Evolutionary conservation across 352 stramenopile species (phyloP).

Genomic region (Globisporangium barbulae): DNA sequence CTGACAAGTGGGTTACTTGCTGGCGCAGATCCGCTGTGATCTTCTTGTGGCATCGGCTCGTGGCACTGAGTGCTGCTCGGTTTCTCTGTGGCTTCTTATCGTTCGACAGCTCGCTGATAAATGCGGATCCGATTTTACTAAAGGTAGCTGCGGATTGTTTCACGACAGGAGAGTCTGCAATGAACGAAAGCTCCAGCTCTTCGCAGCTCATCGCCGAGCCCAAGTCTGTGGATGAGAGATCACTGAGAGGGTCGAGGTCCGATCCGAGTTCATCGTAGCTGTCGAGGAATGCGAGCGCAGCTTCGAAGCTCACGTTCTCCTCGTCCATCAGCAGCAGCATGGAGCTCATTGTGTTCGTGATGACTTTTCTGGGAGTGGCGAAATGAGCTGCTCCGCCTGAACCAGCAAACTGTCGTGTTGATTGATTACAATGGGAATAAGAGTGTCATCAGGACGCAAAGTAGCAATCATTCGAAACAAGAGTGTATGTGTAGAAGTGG

Average conservation of each 20-base stretch:
- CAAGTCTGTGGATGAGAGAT: conserved; percentile 1
- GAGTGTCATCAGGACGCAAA: too few relatives aligned
- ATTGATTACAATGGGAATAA: too few relatives aligned
- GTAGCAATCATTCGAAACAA: too few relatives aligned
- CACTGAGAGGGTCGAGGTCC: background rate
- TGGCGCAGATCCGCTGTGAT: background rate
- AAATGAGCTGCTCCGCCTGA: background rate
- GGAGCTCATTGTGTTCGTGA: conserved; percentile 5
- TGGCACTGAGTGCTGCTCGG: background rate
- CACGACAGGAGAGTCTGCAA: background rate
- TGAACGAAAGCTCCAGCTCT: background rate
- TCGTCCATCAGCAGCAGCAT: conserved; percentile 13
- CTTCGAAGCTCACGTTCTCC: conserved; percentile 16
- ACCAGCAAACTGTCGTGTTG: too few relatives aligned
- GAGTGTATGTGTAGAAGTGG: too few relatives aligned
- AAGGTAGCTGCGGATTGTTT: background rate
- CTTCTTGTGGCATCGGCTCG: background rate
- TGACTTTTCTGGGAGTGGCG: background rate
- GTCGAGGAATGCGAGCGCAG: conserved; percentile 22
- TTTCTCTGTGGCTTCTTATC: background rate
- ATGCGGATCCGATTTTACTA: background rate
- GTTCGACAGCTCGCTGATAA: background rate
- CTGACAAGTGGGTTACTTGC: background rate
- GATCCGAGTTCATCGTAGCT: conserved; percentile 8
- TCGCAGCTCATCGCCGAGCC: background rate